A percentile compares a stretch with the other conserved stretches of the same genome.
Evolutionary conservation across 192 early-diverging fungal species (phyloP).

Genomic region (Geosiphon pyriformis): DNA sequence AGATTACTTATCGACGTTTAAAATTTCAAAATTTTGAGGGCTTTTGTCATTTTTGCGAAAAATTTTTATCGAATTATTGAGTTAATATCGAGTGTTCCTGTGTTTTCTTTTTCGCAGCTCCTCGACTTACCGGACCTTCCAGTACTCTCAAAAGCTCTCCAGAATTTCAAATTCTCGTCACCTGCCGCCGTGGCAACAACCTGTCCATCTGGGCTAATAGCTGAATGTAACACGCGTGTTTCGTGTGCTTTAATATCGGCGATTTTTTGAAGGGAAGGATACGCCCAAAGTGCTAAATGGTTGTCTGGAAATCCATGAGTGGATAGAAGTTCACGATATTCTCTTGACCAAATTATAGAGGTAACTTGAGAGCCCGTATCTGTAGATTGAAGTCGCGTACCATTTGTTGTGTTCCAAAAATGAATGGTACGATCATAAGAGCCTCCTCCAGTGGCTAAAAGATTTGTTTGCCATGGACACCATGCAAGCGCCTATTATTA

Average conservation of each 20-base stretch:
- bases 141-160: slow-evolving; percentile 75
- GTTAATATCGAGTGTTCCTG: neutral
- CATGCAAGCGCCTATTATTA: slow-evolving; percentile 76
- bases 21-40: too few species aligned
- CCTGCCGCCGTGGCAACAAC: slow-evolving; percentile 86
- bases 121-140: slow-evolving; percentile 19
- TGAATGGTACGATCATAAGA: slow-evolving; percentile 83
- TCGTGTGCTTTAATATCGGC: slow-evolving; percentile 78
- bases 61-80: slow-evolving; percentile 5
- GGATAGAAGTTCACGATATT: slow-evolving; percentile 79
- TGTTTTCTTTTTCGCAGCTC: slow-evolving; percentile 17
- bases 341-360: slow-evolving; percentile 83
- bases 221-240: slow-evolving; percentile 82
- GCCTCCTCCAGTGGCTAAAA: slow-evolving; percentile 90
- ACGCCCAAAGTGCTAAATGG: slow-evolving; percentile 82
- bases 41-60: too few species aligned
- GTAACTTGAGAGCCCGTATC: slow-evolving; percentile 90
- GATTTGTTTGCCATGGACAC: slow-evolving; percentile 84
- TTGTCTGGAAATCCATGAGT: slow-evolving; percentile 91
- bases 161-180: slow-evolving; percentile 95
- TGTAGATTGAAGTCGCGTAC: slow-evolving; percentile 52
- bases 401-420: slow-evolving; percentile 86
- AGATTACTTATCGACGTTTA: too few species aligned
- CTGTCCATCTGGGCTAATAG: slow-evolving; percentile 88
- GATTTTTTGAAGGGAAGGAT: slow-evolving; percentile 64